Percentiles rank a stretch among this genome's conserved stretches.
Conservation (phyloP, 768 basidiomycete genomes). For the Cystobasidium ongulense region DNA sequence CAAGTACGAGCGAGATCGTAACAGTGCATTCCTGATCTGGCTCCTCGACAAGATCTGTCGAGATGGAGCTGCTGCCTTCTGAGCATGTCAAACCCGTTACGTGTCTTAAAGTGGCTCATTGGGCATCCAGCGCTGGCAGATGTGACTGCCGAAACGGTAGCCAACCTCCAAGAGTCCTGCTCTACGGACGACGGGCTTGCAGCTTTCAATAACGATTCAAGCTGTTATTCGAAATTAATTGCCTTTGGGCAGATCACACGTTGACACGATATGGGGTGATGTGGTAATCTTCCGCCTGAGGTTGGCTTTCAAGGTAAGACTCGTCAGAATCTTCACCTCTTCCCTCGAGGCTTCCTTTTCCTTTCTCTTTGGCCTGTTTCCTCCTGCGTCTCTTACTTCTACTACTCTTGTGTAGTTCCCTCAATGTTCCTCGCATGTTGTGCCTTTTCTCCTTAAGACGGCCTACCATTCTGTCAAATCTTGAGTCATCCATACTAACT, state of each 20-base stretch:
- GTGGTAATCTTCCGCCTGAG: slow-evolving; percentile 17
- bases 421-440: slow-evolving; percentile 9
- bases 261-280: slow-evolving; percentile 4
- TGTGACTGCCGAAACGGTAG: too few species aligned
- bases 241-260: not conserved
- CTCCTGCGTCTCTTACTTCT: not conserved
- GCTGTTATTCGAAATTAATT: not conserved
- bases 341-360: not conserved
- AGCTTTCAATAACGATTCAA: not conserved
- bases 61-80: too few species aligned
- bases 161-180: too few species aligned
- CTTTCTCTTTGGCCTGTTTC: slow-evolving; percentile 4
- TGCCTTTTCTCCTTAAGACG: not conserved
- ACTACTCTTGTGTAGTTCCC: slow-evolving; percentile 10
- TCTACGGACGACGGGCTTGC: too few species aligned
- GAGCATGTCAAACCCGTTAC: too few species aligned
- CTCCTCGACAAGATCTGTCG: too few species aligned
- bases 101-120: too few species aligned
- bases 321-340: slow-evolving; percentile 1
- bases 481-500: not conserved
- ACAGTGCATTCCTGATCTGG: too few species aligned
- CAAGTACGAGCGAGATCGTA: too few species aligned
- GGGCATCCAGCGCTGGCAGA: too few species aligned
- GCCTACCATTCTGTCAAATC: not conserved
- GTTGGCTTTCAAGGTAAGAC: not conserved